phyloP scores from a whole-genome alignment of 1,284 basidiomycete genomes.

The Cryptococcus maquisensis region DNA sequence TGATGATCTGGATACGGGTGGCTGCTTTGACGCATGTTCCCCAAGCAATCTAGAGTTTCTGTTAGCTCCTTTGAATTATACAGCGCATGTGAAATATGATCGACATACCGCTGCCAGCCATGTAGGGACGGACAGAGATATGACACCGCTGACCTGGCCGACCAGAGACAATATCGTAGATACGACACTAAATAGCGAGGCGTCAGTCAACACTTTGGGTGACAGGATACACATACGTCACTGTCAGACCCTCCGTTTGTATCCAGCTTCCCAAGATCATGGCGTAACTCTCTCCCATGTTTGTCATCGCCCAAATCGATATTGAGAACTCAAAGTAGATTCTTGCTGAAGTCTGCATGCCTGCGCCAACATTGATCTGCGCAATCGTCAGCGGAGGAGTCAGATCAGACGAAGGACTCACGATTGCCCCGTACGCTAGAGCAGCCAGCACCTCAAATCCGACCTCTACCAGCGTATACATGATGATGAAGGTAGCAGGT shows the following conservation, averaged over 20 bases:
- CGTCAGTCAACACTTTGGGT: background rate
- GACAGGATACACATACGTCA: constrained; percentile 24
- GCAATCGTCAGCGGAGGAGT: background rate
- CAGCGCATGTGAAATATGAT: background rate
- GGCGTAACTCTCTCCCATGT: constrained; percentile 47
- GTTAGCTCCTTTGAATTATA: background rate
- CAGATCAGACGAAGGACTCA: constrained; percentile 12
- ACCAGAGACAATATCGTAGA: constrained; percentile 44
- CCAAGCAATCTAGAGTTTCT: constrained; percentile 39
- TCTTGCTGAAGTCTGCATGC: constrained; percentile 46
- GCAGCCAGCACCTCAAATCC: constrained; percentile 43
- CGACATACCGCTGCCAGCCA: constrained; percentile 41
- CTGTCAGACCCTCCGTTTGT: constrained; percentile 32
- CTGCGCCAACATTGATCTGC: constrained; percentile 49
- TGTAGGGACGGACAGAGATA: constrained; percentile 47
- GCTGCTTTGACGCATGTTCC: constrained; percentile 35
- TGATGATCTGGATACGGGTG: constrained; percentile 49
- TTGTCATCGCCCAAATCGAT: constrained; percentile 46
- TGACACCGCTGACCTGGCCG: constrained; percentile 45
- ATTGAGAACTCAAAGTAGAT: constrained; percentile 51
- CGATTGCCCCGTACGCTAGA: constrained; percentile 31
- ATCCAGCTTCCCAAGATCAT: constrained; percentile 39
- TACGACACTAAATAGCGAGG: constrained; percentile 36
- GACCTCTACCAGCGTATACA: constrained; percentile 50
- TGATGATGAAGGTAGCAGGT: constrained; percentile 47